Evolutionary conservation across 176 grass and related monocot genomes (phyloP).

Genomic region (Avena atlantica): DNA sequence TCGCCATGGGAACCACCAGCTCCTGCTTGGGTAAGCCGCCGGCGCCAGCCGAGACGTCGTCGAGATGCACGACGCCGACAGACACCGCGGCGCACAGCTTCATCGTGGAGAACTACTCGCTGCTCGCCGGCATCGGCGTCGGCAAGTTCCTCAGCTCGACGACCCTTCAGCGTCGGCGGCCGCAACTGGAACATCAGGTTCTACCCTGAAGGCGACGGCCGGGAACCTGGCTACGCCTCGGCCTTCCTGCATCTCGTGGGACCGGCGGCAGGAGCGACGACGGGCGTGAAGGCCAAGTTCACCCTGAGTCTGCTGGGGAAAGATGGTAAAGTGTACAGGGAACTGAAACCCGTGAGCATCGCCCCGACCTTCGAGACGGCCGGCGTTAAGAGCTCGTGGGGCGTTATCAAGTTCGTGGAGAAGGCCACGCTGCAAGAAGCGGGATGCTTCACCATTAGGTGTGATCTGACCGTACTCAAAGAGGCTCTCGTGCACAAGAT

Average conservation of each 20-base stretch:
- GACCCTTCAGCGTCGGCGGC: conserved; percentile 44
- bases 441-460: background rate
- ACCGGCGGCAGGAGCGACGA: background rate
- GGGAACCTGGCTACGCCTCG: background rate
- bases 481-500: background rate
- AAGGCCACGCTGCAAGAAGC: background rate
- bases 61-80: background rate
- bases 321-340: background rate
- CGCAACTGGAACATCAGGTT: conserved; percentile 41
- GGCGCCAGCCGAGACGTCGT: background rate
- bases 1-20: background rate
- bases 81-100: conserved; percentile 12
- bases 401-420: background rate
- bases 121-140: conserved; percentile 26
- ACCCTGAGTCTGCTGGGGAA: conserved; percentile 27
- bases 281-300: conserved; percentile 24
- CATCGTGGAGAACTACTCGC: conserved; percentile 39
- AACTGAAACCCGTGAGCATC: background rate
- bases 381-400: background rate
- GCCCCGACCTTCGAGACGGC: background rate
- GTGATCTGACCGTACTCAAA: background rate
- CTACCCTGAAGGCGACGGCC: conserved; percentile 34
- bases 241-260: conserved; percentile 31
- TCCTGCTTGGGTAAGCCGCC: background rate
- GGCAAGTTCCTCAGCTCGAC: conserved; percentile 39